phyloP scores from a whole-genome alignment of 164 flowering plant species.

The Warburgia ugandensis region DNA sequence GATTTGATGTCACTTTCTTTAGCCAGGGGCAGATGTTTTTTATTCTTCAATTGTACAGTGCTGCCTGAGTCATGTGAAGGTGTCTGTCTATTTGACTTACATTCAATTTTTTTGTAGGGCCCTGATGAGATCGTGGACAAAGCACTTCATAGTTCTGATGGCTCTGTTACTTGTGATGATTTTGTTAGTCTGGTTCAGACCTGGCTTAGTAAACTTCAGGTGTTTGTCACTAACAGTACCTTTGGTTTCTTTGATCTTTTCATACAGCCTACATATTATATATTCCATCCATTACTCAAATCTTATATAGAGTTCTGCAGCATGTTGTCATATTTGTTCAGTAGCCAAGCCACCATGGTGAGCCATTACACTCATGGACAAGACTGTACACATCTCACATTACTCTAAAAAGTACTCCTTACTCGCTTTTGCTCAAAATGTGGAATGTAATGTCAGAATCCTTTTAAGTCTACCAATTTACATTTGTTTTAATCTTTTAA shows the following conservation, averaged over 20 bases:
- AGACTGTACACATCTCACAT: too few species aligned
- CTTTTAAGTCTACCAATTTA: too few species aligned
- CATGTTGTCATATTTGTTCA: too few species aligned
- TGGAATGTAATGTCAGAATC: too few species aligned
- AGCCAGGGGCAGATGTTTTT: neutral
- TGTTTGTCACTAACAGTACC: constrained; percentile 8
- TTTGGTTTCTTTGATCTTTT: neutral
- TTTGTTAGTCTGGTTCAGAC: constrained; percentile 78
- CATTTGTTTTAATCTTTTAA: too few species aligned
- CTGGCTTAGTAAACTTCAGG: constrained; percentile 90
- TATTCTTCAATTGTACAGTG: too few species aligned
- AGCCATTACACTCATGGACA: too few species aligned
- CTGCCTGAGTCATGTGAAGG: neutral
- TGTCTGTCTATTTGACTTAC: constrained; percentile 7
- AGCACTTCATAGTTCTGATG: constrained; percentile 59
- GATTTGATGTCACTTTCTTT: neutral
- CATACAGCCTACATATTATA: neutral
- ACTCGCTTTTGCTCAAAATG: too few species aligned
- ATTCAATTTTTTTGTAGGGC: constrained; percentile 52
- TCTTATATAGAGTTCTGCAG: too few species aligned
- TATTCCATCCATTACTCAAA: too few species aligned
- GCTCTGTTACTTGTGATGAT: constrained; percentile 70
- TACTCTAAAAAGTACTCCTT: too few species aligned
- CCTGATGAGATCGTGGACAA: constrained; percentile 87
- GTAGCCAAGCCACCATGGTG: too few species aligned